Conservation (phyloP, 768 basidiomycete genomes). For the Leccinum variicolor region DNA sequence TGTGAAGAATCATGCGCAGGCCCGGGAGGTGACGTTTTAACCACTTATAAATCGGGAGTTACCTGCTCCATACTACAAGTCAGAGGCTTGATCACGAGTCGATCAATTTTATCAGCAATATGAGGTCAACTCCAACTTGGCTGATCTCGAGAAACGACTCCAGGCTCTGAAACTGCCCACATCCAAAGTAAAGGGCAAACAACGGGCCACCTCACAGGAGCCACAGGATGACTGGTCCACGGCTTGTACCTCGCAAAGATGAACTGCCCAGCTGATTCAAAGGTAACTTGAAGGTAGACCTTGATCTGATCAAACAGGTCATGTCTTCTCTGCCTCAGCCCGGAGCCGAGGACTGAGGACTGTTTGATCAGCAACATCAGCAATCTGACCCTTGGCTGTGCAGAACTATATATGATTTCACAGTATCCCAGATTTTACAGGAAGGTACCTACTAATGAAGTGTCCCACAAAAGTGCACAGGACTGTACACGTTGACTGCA, state of each 20-base stretch:
- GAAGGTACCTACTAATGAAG: too few relatives aligned
- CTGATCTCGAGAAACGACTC: slow-evolving; percentile 48
- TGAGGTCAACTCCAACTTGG: slow-evolving; percentile 42
- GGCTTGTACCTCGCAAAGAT: slow-evolving; percentile 37
- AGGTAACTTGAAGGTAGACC: slow-evolving; percentile 31
- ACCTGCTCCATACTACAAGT: slow-evolving; percentile 40
- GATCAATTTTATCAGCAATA: slow-evolving; percentile 59
- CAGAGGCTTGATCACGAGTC: slow-evolving; percentile 68
- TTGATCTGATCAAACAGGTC: slow-evolving; percentile 35
- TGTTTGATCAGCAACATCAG: slow-evolving; percentile 32
- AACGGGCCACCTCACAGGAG: slow-evolving; percentile 45
- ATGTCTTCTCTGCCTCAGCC: slow-evolving; percentile 24
- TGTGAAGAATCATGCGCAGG: slow-evolving; percentile 60
- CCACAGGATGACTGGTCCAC: slow-evolving; percentile 36
- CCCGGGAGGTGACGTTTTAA: slow-evolving; percentile 66
- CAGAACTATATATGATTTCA: too few relatives aligned
- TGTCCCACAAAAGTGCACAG: too few relatives aligned
- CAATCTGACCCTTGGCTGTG: too few relatives aligned
- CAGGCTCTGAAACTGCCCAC: slow-evolving; percentile 34
- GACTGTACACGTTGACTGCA: too few relatives aligned
- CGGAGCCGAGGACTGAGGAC: slow-evolving; percentile 22
- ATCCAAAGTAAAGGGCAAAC: slow-evolving; percentile 52
- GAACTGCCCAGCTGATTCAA: slow-evolving; percentile 38
- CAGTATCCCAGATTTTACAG: too few relatives aligned
- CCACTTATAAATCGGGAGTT: slow-evolving; percentile 63